Percentiles rank a stretch among this genome's conserved stretches.
Conservation (phyloP, 2,329 filamentous ascomycete genomes). For the Ascochyta lentis region DNA sequence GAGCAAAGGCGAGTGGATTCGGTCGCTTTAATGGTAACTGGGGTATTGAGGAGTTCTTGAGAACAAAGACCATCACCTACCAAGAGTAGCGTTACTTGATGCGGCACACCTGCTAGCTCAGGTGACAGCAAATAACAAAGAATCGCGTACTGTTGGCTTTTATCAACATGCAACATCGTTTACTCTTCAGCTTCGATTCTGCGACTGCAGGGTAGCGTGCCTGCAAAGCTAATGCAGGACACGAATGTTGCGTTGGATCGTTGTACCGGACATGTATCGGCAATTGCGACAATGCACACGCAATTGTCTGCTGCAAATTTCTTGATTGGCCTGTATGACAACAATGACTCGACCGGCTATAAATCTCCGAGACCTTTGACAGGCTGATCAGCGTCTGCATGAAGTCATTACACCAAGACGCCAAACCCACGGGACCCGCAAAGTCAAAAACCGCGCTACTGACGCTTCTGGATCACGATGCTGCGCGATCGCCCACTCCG, state of each 20-base stretch:
- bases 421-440: not conserved
- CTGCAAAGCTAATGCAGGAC: not conserved
- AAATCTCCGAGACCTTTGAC: not conserved
- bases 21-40: conserved; percentile 55
- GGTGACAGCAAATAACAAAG: not conserved
- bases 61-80: conserved; percentile 52
- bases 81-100: conserved; percentile 32
- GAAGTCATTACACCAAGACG: conserved; percentile 3
- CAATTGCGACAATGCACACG: not conserved
- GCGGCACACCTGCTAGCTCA: not conserved
- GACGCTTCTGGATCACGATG: not conserved
- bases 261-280: not conserved
- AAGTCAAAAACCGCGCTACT: conserved; percentile 3
- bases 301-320: not conserved
- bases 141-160: not conserved
- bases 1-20: conserved; percentile 58
- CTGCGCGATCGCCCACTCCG: conserved; percentile 9
- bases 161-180: not conserved
- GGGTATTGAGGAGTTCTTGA: conserved; percentile 57
- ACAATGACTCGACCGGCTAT: not conserved
- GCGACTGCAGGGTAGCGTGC: not conserved
- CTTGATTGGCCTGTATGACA: not conserved
- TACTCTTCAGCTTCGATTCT: too few species aligned
- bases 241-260: not conserved
- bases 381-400: conserved; percentile 4